These are phyloP conservation scores for Noccaea caerulescens DNA, from an alignment of 345 rosid species.

Conservation along the genomic window DNA sequence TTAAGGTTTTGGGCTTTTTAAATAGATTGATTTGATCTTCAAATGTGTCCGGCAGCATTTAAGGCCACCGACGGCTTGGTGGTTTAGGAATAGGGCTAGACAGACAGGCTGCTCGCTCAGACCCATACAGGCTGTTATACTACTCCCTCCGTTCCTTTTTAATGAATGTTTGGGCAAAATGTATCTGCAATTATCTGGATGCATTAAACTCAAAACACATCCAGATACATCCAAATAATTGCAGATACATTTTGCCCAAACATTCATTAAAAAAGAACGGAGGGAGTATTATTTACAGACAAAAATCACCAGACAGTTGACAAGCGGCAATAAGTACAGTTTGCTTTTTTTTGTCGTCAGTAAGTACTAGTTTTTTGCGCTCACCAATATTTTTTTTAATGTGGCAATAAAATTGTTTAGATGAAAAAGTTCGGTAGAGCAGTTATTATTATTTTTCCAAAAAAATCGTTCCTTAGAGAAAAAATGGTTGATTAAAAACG, in stretches of 20 bases:
- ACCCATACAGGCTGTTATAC: too few species aligned
- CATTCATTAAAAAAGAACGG: too few species aligned
- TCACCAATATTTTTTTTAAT: not conserved
- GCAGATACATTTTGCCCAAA: too few species aligned
- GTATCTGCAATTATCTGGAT: too few species aligned
- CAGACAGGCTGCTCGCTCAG: constrained; percentile 14
- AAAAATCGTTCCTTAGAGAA: too few species aligned
- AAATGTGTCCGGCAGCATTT: constrained; percentile 24
- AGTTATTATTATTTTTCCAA: too few species aligned
- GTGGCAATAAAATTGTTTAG: not conserved
- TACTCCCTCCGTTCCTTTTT: too few species aligned
- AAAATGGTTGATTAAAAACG: too few species aligned
- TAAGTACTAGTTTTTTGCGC: not conserved
- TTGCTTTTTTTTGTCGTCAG: constrained; percentile 19
- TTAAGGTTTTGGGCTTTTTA: not conserved
- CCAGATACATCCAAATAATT: too few species aligned
- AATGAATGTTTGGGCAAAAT: too few species aligned
- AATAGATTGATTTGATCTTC: not conserved
- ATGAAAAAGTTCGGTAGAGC: not conserved
- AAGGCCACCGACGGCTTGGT: constrained; percentile 22
- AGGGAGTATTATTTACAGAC: too few species aligned
- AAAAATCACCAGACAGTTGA: not conserved
- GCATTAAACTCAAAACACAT: too few species aligned
- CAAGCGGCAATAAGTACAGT: constrained; percentile 27
- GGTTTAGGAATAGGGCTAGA: constrained; percentile 1